Base-by-base conservation (phyloP, 106 monocot genomes). In the Cymbidium sinense region DNA sequence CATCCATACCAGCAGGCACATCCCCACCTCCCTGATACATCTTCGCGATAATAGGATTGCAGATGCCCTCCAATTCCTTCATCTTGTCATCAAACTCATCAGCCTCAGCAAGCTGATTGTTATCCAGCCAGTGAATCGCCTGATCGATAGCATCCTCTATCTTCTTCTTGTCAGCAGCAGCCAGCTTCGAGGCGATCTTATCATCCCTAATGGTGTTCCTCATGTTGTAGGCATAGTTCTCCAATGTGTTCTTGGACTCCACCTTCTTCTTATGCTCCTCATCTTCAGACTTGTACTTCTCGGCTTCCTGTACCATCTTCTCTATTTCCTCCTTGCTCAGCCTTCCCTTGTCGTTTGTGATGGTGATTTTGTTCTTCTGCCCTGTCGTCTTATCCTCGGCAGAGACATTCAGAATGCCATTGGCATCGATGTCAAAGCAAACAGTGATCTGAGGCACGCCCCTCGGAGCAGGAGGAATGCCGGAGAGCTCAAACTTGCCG, bases 81-180 rank as follows among this genome's bases (percentile, higher is more conserved):
- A 87, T 82, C 84, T 87, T 90, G 29, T 90, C 87, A 0, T 90
- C 89, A 18, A 90, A 87, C 77, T 90, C 89, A 20, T 85, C 84
- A 23, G 85, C 83, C 76, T 87, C 85, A 0, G 90, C 90, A 7
- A 85, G 78, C 76, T 85, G 87, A 58, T 90, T 87, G 58, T 54
- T 70, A 31, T 90, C 90, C 15, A 90, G 70, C 90, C 90, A 90
- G 25, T 83, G 65, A 39, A 90, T 87, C 18, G 90, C 87, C 74
- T 90, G 77, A 10, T 90, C 87, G 1, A 90, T 82, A 0, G 80
- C 82, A 39, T 79, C 78, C 73, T 87, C 87, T 10, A 87, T 85
- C 87, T 83, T 87, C 76, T 85, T 85, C 81, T 87, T 90, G 39
- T 90, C 90, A 0, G 62, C 77, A 29, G 78, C 71, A 41, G 50